Percentiles rank a stretch among this genome's conserved stretches.
Evolutionary conservation across 2,329 filamentous ascomycete species (phyloP).

Genomic region (Gaeumannomyces tritici): DNA sequence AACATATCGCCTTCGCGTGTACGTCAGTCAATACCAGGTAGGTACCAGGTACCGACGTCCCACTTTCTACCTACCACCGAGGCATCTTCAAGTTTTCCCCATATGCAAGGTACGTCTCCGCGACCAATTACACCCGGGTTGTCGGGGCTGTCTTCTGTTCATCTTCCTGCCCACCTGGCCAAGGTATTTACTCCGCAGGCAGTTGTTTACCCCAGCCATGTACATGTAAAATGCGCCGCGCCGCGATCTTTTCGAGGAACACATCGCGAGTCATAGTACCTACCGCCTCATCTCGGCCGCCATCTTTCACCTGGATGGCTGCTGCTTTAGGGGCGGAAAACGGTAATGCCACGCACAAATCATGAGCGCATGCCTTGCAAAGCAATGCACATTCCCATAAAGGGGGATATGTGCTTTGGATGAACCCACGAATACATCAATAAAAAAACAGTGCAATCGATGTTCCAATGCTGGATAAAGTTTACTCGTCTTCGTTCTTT

Average conservation of each 20-base stretch:
- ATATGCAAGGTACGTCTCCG: too few relatives aligned
- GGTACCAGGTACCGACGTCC: not conserved
- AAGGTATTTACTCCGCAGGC: too few relatives aligned
- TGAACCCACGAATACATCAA: not conserved
- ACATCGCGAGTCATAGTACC: not conserved
- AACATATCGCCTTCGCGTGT: too few relatives aligned
- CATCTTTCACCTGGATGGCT: not conserved
- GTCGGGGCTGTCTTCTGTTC: not conserved
- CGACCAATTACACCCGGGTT: too few relatives aligned
- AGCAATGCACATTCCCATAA: not conserved
- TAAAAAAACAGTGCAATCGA: not conserved
- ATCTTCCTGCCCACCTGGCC: not conserved
- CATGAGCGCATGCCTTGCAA: not conserved
- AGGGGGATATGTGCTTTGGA: not conserved
- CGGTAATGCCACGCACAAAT: not conserved
- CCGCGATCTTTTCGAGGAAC: not conserved
- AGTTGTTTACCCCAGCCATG: too few relatives aligned
- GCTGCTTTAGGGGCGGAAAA: not conserved
- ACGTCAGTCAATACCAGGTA: not conserved
- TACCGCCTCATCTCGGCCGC: not conserved
- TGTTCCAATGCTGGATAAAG: not conserved
- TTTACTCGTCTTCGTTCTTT: too few relatives aligned
- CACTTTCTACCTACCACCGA: not conserved
- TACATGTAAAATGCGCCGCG: too few relatives aligned
- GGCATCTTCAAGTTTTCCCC: too few relatives aligned